Percentiles rank a stretch among this genome's conserved stretches.
phyloP scores from a whole-genome alignment of 352 stramenopile genomes.

The Globisporangium spinosum region DNA sequence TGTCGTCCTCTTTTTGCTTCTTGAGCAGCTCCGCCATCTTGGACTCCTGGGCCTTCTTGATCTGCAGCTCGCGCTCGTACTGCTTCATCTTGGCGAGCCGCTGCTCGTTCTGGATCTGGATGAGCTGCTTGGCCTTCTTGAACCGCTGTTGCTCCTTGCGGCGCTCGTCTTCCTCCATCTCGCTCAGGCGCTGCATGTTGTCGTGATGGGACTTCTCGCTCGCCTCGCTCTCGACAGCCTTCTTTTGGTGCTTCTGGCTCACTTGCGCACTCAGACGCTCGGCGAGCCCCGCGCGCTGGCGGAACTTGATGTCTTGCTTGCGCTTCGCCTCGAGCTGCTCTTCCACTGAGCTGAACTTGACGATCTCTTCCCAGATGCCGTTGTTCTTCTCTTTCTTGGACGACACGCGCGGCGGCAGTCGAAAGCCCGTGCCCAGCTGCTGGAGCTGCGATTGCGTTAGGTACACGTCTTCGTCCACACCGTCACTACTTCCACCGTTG shows the following conservation, averaged over 20 bases:
- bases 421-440: slow-evolving; percentile 66
- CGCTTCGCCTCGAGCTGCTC: slow-evolving; percentile 55
- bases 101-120: slow-evolving; percentile 64
- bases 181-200: slow-evolving; percentile 39
- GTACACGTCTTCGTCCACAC: slow-evolving; percentile 50
- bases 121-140: slow-evolving; percentile 58
- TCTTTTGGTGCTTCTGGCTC: slow-evolving; percentile 32
- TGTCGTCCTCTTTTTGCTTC: slow-evolving; percentile 54
- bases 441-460: slow-evolving; percentile 66
- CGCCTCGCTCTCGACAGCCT: slow-evolving; percentile 34
- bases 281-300: slow-evolving; percentile 34
- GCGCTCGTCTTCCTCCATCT: slow-evolving; percentile 56
- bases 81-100: slow-evolving; percentile 56
- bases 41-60: slow-evolving; percentile 52
- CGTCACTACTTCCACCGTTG: not conserved
- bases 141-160: slow-evolving; percentile 50
- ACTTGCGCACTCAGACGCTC: slow-evolving; percentile 55
- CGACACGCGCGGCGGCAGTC: slow-evolving; percentile 50
- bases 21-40: slow-evolving; percentile 45
- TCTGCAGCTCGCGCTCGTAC: slow-evolving; percentile 36
- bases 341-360: slow-evolving; percentile 71
- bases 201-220: slow-evolving; percentile 51
- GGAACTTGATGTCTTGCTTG: slow-evolving; percentile 29
- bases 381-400: slow-evolving; percentile 76
- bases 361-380: slow-evolving; percentile 82